Evolutionary conservation across 2,329 filamentous ascomycete genomes (phyloP), one percentile per base, ranked within the genome.

Genomic region (Verticillium albo-atrum): DNA sequence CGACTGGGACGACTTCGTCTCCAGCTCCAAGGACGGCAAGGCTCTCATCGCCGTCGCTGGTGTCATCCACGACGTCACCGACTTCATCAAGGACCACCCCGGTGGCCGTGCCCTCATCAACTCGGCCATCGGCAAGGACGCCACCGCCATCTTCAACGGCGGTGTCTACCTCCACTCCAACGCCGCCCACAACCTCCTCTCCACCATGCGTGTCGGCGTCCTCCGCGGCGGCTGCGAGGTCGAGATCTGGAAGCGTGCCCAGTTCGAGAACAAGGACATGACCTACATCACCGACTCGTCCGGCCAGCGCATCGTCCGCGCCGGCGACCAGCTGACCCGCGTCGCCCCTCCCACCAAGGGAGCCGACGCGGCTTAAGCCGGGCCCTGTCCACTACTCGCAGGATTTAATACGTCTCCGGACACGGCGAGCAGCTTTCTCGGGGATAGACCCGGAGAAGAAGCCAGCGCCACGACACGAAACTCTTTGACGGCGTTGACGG

Each of bases 121-220:
- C 66, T 90, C 89, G 28, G 90, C 88, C 56, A 84, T 96, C 60
- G 91, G 91, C 73, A 95, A 95, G 80, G 91, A 96, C 64, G 90
- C 91, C 58, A 95, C 91, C 17, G 90, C 91, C 67, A 91, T 93
- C 77, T 96, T 96, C 85, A 96, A 96, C 75, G 91, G 91, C 65
- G 91, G 91, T 77, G 89, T 96, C 63, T 96, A 96, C 80, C 85
- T 89, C 74, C 91, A 96, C 81, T 92, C 89, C 73, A 96, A 96
- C 77, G 91, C 90, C 59, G 91, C 91, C 35, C 91, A 96, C 82
- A 96, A 96, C 78, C 77, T 95, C 62, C 83, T 96, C 64, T 92
- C 89, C 7, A 95, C 90, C 66, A 95, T 95, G 90, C 85, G 91
- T 67, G 88, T 95, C 15, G 91, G 90, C 75, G 91, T 96, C 55